phyloP scores from a whole-genome alignment of 352 stramenopile species.

The Phytopythium litorale region DNA sequence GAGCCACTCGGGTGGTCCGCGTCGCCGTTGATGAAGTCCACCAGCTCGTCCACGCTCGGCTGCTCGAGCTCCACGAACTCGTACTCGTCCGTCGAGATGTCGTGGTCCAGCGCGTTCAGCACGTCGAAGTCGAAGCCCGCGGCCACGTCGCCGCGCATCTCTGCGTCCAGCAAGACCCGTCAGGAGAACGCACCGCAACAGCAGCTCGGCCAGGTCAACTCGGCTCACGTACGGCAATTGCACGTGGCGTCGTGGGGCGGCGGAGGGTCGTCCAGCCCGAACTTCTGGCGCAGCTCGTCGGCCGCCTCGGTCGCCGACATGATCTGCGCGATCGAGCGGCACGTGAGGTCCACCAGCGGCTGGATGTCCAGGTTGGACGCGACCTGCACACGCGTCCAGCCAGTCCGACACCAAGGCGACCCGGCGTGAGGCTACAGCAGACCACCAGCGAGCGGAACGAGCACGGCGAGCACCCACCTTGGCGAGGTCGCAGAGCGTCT shows the following conservation, averaged over 20 bases:
- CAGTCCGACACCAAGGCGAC: background rate
- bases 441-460: background rate
- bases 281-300: conserved; percentile 74
- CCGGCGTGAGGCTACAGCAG: background rate
- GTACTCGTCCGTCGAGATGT: conserved; percentile 74
- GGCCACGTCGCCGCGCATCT: conserved; percentile 52
- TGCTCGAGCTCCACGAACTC: conserved; percentile 80
- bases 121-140: conserved; percentile 71
- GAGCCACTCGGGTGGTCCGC: conserved; percentile 9
- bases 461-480: conserved; percentile 31
- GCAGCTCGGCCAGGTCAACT: background rate
- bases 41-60: conserved; percentile 74
- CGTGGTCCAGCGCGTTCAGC: conserved; percentile 74
- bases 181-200: background rate
- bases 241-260: conserved; percentile 28
- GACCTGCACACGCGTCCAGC: conserved; percentile 18
- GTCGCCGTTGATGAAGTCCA: conserved; percentile 80
- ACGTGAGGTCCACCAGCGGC: conserved; percentile 74
- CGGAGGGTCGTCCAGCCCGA: conserved; percentile 55
- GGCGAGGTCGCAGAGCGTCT: conserved; percentile 72
- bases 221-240: conserved; percentile 31
- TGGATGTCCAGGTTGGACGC: conserved; percentile 81
- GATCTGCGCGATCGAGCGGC: conserved; percentile 77
- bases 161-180: conserved; percentile 11
- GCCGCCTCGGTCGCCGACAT: conserved; percentile 79